Conservation (phyloP, 805 yeast species). For the Barnettozyma populi region DNA sequence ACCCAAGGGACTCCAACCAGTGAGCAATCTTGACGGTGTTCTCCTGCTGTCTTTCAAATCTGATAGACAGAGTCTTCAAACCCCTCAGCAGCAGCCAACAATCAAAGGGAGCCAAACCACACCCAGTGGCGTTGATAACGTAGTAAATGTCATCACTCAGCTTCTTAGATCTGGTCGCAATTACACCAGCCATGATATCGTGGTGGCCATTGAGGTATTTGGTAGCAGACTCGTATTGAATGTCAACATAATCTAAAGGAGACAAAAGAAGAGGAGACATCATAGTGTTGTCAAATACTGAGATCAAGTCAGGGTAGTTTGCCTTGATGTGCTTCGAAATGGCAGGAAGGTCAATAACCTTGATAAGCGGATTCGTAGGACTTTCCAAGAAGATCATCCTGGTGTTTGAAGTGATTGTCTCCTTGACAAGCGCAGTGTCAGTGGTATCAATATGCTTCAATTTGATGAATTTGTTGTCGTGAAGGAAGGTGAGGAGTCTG, state of each 20-base stretch:
- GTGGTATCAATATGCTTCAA: conserved; percentile 83
- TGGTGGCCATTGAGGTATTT: conserved; percentile 93
- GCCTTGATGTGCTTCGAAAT: conserved; percentile 63
- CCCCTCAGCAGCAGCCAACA: conserved; percentile 88
- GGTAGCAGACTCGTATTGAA: conserved; percentile 91
- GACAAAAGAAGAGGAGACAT: conserved; percentile 85
- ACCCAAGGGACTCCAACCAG: conserved; percentile 58
- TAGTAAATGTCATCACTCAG: conserved; percentile 67
- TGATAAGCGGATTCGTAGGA: conserved; percentile 91
- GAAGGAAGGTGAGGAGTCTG: conserved; percentile 69
- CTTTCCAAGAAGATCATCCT: conserved; percentile 80
- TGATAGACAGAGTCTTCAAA: conserved; percentile 76
- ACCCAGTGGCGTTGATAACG: conserved; percentile 84
- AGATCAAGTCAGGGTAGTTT: conserved; percentile 58
- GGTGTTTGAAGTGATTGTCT: conserved; percentile 52
- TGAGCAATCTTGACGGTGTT: conserved; percentile 74
- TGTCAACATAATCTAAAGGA: conserved; percentile 82
- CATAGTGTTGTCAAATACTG: conserved; percentile 95
- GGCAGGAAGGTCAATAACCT: conserved; percentile 72
- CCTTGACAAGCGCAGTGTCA: conserved; percentile 51
- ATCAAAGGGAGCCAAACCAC: conserved; percentile 90
- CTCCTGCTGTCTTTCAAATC: conserved; percentile 83
- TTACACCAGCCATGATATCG: conserved; percentile 92
- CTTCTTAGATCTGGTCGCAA: conserved; percentile 60
- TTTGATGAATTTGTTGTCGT: conserved; percentile 55